Conservation (phyloP, 1,284 basidiomycete species). For the Moesziomyces globuligerus region DNA sequence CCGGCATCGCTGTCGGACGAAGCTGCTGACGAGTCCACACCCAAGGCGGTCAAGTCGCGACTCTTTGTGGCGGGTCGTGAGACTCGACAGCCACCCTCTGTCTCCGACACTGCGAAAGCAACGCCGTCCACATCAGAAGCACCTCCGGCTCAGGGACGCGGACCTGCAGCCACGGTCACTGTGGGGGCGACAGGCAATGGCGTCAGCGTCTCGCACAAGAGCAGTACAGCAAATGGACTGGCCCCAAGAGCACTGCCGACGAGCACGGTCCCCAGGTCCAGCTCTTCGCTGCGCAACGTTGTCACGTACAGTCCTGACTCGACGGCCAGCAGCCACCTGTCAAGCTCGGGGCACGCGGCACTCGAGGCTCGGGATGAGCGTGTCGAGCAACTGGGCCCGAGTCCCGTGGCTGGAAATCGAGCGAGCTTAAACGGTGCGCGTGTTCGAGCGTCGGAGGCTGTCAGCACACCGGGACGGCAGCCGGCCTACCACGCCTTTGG, state of each 20-base stretch:
- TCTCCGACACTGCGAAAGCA: background rate
- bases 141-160: background rate
- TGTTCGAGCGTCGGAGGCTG: background rate
- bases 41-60: constrained; percentile 28
- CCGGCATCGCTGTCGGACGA: constrained; percentile 15
- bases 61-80: constrained; percentile 23
- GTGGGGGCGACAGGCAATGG: background rate
- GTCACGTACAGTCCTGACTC: constrained; percentile 47
- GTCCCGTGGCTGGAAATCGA: too few species aligned
- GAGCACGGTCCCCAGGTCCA: constrained; percentile 35
- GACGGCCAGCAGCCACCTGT: constrained; percentile 35
- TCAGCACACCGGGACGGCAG: constrained; percentile 33
- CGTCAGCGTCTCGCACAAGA: background rate
- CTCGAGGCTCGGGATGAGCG: constrained; percentile 13
- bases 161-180: background rate
- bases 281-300: constrained; percentile 43
- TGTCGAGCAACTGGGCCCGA: constrained; percentile 5
- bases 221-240: constrained; percentile 8
- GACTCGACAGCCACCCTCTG: constrained; percentile 2
- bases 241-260: constrained; percentile 12
- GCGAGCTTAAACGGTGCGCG: too few species aligned
- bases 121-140: background rate
- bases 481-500: constrained; percentile 15
- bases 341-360: constrained; percentile 9
- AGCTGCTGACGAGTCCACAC: constrained; percentile 19